Base-by-base conservation (phyloP, 2,329 filamentous ascomycete species). In the Chaetomium strumarium region DNA sequence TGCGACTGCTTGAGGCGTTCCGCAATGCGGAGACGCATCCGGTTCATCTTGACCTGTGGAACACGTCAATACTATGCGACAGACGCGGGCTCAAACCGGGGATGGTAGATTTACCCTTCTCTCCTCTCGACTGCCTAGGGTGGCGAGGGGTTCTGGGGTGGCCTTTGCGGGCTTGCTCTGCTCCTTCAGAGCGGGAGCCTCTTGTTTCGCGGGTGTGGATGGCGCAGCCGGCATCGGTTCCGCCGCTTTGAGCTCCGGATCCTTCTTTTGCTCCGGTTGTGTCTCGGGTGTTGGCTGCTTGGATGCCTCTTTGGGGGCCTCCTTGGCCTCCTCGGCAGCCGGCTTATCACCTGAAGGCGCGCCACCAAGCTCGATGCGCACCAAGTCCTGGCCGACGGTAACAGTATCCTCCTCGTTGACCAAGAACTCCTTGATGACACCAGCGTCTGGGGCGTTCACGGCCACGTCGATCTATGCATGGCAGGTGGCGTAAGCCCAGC, bases 1-100 rank as follows among this genome's bases (percentile, higher is more conserved):
- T 99, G 93, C 17, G 93, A 97, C 71, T 99, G 93, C 83, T 99
- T 99, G 60, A 99, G 81, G 63, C 93, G 90, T 77, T 99, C 93
- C 46, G 93, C 90, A 63, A 97, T 99, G 57, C 93, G 86, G 56
- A 97, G 83, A 60, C 93, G 90, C 93, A 99, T 99, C 60, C 93
- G 90, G 78, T 97, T 97, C 93, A 99, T 99, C 80, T 99, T 99
- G 66, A 97, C 90, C 88, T 93, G 63, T 40, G 56, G 17, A 48
- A 39, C 30, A 2, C 17, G 52, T 62, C 16, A 58, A 40, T 19
- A 17, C 29, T 11, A 39, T 11, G 19, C 5, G 20, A 2, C 20
- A 5, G 17, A 33, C 19, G 24, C 11, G 20, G 16, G 13, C 40
- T 9, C 5, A 10, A 1, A 9, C 12, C 37, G 14, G 29, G 34